phyloP scores from a whole-genome alignment of 345 rosid genomes.

The Aegle marmelos region DNA sequence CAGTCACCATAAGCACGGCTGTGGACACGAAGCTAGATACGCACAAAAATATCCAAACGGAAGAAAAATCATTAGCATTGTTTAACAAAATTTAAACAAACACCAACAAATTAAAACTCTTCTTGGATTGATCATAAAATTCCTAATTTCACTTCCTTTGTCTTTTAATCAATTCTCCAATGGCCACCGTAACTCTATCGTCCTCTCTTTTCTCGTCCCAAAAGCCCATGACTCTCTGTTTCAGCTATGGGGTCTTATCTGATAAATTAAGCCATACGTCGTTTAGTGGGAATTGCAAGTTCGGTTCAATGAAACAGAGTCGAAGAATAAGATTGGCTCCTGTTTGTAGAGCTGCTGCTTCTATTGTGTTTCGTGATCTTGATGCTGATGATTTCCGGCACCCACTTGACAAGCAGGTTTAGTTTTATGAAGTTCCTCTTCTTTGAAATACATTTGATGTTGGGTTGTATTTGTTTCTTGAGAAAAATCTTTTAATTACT shows the following conservation, averaged over 20 bases:
- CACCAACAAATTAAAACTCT: background rate
- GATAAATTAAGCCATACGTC: conserved; percentile 14
- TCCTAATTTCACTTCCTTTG: background rate
- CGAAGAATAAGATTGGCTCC: conserved; percentile 33
- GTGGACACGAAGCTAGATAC: conserved; percentile 31
- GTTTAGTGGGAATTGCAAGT: conserved; percentile 18
- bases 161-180: conserved; percentile 4
- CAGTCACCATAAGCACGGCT: conserved; percentile 32
- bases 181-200: conserved; percentile 44
- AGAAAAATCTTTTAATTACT: background rate
- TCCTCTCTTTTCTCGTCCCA: conserved; percentile 32
- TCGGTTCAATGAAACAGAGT: conserved; percentile 25
- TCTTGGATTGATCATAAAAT: background rate
- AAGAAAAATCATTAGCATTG: conserved; percentile 13
- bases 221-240: conserved; percentile 22
- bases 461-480: background rate
- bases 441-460: background rate
- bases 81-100: background rate
- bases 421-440: background rate
- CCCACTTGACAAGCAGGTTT: conserved; percentile 90
- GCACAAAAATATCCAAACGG: background rate
- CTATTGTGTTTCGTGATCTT: conserved; percentile 72
- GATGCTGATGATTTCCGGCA: conserved; percentile 97
- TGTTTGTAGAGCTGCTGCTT: conserved; percentile 57
- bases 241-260: conserved; percentile 21